Evolutionary conservation across 192 early-diverging fungal genomes (phyloP).

Genomic region (Ambispora gerdemannii): DNA sequence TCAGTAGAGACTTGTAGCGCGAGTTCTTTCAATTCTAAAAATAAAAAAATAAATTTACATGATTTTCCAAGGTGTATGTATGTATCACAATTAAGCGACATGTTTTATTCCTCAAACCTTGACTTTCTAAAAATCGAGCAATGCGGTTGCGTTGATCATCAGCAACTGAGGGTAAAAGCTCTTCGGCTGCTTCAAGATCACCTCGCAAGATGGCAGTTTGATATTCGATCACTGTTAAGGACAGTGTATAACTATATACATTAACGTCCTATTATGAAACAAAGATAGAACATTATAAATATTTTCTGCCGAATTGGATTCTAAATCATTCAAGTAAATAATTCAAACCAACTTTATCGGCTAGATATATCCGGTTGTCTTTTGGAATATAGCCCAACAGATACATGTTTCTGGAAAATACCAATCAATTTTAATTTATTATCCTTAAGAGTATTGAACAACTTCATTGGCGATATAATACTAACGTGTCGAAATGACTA

Average conservation of each 20-base stretch:
- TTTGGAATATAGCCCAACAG: conserved; percentile 91
- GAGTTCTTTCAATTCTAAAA: conserved; percentile 73
- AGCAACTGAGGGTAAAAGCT: conserved; percentile 82
- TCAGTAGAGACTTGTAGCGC: conserved; percentile 95
- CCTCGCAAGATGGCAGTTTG: conserved; percentile 96
- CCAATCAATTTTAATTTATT: too few relatives aligned
- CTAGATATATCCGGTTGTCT: conserved; percentile 91
- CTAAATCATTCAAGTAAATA: too few relatives aligned
- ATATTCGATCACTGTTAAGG: conserved; percentile 94
- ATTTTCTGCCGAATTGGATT: too few relatives aligned
- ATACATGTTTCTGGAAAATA: conserved; percentile 63
- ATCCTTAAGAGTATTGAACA: neutral
- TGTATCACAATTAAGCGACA: too few relatives aligned
- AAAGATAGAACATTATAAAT: too few relatives aligned
- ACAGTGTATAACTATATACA: conserved; percentile 85
- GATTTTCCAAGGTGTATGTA: too few relatives aligned
- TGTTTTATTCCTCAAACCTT: conserved; percentile 37
- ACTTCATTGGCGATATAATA: neutral
- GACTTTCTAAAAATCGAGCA: conserved; percentile 93
- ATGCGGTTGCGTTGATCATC: conserved; percentile 84
- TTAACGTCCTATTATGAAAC: conserved; percentile 67
- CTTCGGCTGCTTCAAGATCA: conserved; percentile 78
- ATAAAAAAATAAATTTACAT: neutral
- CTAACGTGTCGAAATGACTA: conserved; percentile 90
- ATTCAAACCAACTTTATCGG: conserved; percentile 66